Base-by-base conservation (phyloP, 306 rosid genomes). In the Oxytropis ochrocephala region DNA sequence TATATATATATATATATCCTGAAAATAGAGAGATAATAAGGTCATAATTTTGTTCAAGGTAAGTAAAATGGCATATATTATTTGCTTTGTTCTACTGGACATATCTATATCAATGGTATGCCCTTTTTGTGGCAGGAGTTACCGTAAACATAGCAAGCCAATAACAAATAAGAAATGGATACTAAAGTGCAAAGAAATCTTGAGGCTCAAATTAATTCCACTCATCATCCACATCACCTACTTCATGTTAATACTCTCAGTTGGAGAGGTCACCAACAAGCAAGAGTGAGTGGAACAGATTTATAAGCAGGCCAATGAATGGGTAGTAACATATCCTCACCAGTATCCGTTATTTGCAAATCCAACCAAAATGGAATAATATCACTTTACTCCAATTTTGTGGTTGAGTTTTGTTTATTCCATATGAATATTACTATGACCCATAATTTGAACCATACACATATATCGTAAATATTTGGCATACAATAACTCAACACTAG, bases 221-320 rank as follows among this genome's bases (percentile, higher is more conserved):
- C 8, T 39, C 10, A 19, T 16, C 30, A 14, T 32, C 30, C 9
- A 36, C 64, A 48, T 18, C 4, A 8, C 29, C 62, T 6, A 11
- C 11, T 8, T 7, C 19, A 17, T 32, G 63, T 30, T 13, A 32
- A 51, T 52, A 62, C 27, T 49, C 30, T 59, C 11, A 41, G 54
- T 51, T 70, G 75, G 8, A 60, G 57, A 17, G 42, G 70, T 69
- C 70, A 43, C 35, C 51, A 46, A 17, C 11, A 52, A 30, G 14
- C 35, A 70, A 70, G 73, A 77, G 62, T 41, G 47, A 76, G 80
- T 59, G 75, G 75, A 51, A 11, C 44, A 11, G 16, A 9, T 27
- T 24, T 55, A 50, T 18, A 47, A 53, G 72, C 48, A 27, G 21
- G 35, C 55, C 75, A 67, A 67, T 75, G 47, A 17, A 58, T 67